These are phyloP conservation scores for Cicer judaicum DNA, from an alignment of 306 rosid species.

Conservation along the genomic window DNA sequence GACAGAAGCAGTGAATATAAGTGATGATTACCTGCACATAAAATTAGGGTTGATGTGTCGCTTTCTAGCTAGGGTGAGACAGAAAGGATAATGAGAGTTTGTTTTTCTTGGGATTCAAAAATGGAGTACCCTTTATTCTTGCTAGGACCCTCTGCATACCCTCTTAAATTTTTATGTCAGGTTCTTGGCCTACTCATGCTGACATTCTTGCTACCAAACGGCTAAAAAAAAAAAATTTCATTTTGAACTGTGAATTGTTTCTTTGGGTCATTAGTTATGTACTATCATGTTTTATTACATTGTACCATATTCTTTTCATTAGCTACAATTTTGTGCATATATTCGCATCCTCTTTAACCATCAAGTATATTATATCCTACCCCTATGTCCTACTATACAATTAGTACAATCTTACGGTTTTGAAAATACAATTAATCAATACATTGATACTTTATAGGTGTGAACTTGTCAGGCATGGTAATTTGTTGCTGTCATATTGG, in stretches of 20 bases:
- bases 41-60: conserved; percentile 67
- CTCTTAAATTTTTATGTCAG: conserved; percentile 42
- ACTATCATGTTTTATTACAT: conserved; percentile 29
- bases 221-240: conserved; percentile 23
- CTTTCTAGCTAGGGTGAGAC: conserved; percentile 61
- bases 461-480: background rate
- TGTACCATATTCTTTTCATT: conserved; percentile 41
- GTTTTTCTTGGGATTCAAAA: conserved; percentile 79
- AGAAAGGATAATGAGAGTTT: conserved; percentile 69
- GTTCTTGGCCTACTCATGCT: conserved; percentile 23
- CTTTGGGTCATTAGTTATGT: conserved; percentile 36
- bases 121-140: conserved; percentile 45
- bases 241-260: conserved; percentile 38
- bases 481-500: background rate
- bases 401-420: background rate
- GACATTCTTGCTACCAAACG: conserved; percentile 48
- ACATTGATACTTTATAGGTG: too few relatives aligned
- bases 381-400: too few relatives aligned
- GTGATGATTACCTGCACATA: conserved; percentile 59
- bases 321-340: conserved; percentile 15
- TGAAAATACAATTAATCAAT: background rate
- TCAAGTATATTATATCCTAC: background rate
- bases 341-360: conserved; percentile 1
- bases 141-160: conserved; percentile 36
- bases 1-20: conserved; percentile 50